Percentiles rank a stretch among this genome's conserved stretches.
These are phyloP conservation scores for Penicillium glabrum DNA, from an alignment of 2,329 filamentous ascomycete genomes.

Conservation along the genomic window DNA sequence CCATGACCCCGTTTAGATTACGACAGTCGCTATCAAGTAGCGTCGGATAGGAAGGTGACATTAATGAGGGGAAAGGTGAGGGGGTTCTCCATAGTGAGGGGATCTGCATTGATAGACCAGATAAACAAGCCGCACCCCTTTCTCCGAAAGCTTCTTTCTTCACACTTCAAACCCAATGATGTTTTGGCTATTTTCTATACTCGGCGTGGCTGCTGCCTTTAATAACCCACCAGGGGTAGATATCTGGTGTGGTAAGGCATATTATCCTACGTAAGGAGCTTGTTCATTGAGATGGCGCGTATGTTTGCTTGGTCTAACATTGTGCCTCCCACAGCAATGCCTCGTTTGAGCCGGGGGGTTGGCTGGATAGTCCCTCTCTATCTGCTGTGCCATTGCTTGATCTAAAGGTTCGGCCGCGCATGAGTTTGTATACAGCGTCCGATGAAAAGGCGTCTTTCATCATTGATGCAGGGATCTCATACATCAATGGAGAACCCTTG, in stretches of 20 bases:
- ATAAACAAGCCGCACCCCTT: constrained; percentile 1
- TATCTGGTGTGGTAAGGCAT: constrained; percentile 53
- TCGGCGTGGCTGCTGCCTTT: constrained; percentile 22
- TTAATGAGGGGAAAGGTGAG: constrained; percentile 8
- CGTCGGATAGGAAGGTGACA: constrained; percentile 11
- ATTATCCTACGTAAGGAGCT: constrained; percentile 37
- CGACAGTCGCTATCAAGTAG: constrained; percentile 2
- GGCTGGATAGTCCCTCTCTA: constrained; percentile 41
- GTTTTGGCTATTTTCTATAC: constrained; percentile 3
- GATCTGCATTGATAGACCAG: not conserved
- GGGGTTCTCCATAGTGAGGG: not conserved
- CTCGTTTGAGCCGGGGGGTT: constrained; percentile 51
- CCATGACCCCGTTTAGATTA: not conserved
- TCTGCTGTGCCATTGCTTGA: constrained; percentile 42
- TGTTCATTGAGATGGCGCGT: not conserved
- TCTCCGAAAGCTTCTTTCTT: not conserved
- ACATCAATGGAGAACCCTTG: constrained; percentile 39
- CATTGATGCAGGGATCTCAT: constrained; percentile 43
- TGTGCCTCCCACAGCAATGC: constrained; percentile 35
- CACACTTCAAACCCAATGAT: not conserved
- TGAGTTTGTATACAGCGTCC: constrained; percentile 49
- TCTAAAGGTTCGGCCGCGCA: constrained; percentile 47
- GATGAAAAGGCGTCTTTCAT: constrained; percentile 43
- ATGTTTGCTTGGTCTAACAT: not conserved
- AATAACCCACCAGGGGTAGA: constrained; percentile 46